Conservation (phyloP, 345 rosid species). For the Viola odorata region DNA sequence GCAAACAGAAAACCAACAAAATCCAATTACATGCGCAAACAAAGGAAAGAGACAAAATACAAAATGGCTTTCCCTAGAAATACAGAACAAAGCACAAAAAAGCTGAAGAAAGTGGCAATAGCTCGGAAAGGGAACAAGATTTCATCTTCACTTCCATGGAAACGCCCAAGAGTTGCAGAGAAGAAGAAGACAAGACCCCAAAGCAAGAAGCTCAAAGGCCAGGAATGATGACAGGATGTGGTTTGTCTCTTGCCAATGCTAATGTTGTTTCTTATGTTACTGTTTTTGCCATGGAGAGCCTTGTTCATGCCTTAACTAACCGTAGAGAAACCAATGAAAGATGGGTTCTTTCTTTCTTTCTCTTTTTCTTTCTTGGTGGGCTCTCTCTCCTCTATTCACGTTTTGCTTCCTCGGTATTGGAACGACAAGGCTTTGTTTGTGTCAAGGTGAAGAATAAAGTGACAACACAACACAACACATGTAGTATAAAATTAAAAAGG, state of each 20-base stretch:
- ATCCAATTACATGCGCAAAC: not conserved
- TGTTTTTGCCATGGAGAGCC: constrained; percentile 13
- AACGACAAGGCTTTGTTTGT: no score
- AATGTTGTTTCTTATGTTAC: constrained; percentile 15
- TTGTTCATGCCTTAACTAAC: constrained; percentile 34
- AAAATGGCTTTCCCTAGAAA: constrained; percentile 6
- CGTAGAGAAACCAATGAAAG: not conserved
- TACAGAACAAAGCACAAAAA: not conserved
- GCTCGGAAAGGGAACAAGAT: not conserved
- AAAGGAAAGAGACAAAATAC: not conserved
- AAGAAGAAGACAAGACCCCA: constrained; percentile 66
- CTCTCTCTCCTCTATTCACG: no score
- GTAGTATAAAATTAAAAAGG: no score
- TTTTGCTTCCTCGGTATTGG: no score
- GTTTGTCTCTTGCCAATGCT: constrained; percentile 13
- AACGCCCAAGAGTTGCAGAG: constrained; percentile 51
- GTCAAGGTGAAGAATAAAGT: no score
- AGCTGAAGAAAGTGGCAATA: not conserved
- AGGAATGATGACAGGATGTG: constrained; percentile 39
- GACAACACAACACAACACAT: no score
- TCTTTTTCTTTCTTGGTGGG: no score
- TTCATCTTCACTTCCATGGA: constrained; percentile 60
- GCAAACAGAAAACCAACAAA: not conserved
- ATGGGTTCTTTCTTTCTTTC: not conserved
- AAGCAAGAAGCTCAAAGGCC: constrained; percentile 48